Percentiles rank a stretch among this genome's conserved stretches.
Conservation (phyloP, 208 protist species). For the Wallacemonas sp. region DNA sequence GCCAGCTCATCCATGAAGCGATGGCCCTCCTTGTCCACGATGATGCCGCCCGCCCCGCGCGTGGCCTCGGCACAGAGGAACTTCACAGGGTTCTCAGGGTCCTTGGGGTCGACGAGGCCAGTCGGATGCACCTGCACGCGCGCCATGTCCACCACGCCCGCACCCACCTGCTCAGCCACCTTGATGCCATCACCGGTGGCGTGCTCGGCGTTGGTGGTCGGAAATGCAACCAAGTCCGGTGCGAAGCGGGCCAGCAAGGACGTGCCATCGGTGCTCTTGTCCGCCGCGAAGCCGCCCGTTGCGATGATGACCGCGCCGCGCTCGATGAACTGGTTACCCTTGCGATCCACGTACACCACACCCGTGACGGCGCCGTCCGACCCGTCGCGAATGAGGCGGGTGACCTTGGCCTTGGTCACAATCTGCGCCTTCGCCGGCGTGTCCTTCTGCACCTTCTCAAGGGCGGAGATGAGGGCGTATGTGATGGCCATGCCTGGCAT, state of each 20-base stretch:
- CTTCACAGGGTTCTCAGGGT: conserved; percentile 82
- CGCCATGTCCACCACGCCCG: conserved; percentile 60
- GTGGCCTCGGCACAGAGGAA: conserved; percentile 95
- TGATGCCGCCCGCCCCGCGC: conserved; percentile 90
- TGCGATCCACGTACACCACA: conserved; percentile 36
- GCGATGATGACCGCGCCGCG: conserved; percentile 77
- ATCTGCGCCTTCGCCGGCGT: conserved; percentile 32
- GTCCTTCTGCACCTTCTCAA: conserved; percentile 53
- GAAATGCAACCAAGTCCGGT: conserved; percentile 61
- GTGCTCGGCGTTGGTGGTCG: conserved; percentile 90
- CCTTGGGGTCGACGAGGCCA: conserved; percentile 87
- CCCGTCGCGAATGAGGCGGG: conserved; percentile 46
- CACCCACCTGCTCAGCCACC: conserved; percentile 58
- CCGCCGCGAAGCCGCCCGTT: conserved; percentile 77
- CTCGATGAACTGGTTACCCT: conserved; percentile 36
- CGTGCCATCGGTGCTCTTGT: conserved; percentile 16
- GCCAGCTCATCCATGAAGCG: conserved; percentile 94
- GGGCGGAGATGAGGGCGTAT: conserved; percentile 63
- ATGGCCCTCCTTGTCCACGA: conserved; percentile 51
- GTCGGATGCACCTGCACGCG: conserved; percentile 92
- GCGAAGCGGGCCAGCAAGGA: conserved; percentile 63
- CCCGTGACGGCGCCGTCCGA: conserved; percentile 51
- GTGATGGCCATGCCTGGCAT: conserved; percentile 84
- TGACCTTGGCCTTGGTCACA: conserved; percentile 49
- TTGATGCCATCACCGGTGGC: conserved; percentile 82